Evolutionary conservation across 2,329 filamentous ascomycete genomes (phyloP), one percentile per base, ranked within the genome.

Genomic region (Pestalotiopsis sp.): DNA sequence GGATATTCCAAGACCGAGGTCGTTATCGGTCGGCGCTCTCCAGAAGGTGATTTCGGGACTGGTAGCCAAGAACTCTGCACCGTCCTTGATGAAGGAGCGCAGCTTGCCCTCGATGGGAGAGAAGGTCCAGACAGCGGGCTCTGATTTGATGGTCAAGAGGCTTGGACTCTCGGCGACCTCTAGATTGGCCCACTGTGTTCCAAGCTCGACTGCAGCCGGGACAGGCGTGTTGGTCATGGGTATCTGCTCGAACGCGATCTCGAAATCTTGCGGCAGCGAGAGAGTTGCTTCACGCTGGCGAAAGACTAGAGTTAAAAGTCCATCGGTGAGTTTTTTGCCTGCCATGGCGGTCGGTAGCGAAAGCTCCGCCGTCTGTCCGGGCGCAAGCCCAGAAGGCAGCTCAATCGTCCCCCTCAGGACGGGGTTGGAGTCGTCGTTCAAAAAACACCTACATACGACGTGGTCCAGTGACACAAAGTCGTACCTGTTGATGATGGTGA

Each of bases 11-110:
- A 62, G 36, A 73, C 13, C 85, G 83, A 36, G 82, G 80, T 92
- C 90, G 74, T 92, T 92, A 78, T 92, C 89, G 0, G 89, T 92
- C 61, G 85, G 83, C 1, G 90, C 87, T 27, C 90, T 89, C 80
- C 89, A 91, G 74, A 92, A 73, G 4, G 75, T 77, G n/a, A 78
- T 72, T 7, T 73, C 72, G 3, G 74, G 74, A 49, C 68, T 71
- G 3, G 67, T 64, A 5, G 75, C 72, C 25, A 78, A 68, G 63
- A 78, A 73, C 11, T 73, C 70, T 9, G 65, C 67, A 2, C 70
- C 68, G 56, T 76, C 75, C 71, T 76, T 78, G 70, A 60, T 67
- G 38, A 75, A 65, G 1, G 75, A 75, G n/a, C 52, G 67, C 12
- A 78, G 69, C 41, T 72, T 70, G 23, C 77, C 76, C 39, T 72